Conservation (phyloP, 768 basidiomycete genomes). For the Amanita fuliginea region DNA sequence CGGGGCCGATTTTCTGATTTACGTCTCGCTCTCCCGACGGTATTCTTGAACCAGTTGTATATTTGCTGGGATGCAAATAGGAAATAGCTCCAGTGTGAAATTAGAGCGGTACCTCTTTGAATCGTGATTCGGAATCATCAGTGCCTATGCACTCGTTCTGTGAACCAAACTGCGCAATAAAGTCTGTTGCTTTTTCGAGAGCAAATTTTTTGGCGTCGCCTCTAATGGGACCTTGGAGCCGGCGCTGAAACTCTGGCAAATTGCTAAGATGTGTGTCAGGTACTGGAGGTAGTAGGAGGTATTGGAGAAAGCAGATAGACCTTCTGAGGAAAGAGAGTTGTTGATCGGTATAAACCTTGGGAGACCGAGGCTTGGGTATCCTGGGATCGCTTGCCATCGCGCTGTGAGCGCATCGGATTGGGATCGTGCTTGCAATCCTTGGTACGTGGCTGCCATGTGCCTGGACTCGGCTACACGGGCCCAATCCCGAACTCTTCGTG, state of each 20-base stretch:
- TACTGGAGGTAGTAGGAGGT: not conserved
- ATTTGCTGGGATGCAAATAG: slow-evolving; percentile 36
- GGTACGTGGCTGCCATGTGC: not conserved
- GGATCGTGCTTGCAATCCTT: not conserved
- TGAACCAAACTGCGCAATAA: slow-evolving; percentile 46
- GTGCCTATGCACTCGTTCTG: slow-evolving; percentile 41
- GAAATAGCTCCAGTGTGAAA: not conserved
- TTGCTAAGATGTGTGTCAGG: slow-evolving; percentile 20
- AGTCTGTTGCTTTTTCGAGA: slow-evolving; percentile 49
- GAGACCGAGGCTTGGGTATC: slow-evolving; percentile 54
- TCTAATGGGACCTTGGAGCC: slow-evolving; percentile 46
- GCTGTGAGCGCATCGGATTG: not conserved
- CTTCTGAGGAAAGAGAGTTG: slow-evolving; percentile 48
- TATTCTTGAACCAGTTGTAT: slow-evolving; percentile 70
- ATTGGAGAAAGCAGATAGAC: slow-evolving; percentile 15
- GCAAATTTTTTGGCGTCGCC: slow-evolving; percentile 67
- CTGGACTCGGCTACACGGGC: slow-evolving; percentile 9
- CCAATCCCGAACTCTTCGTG: too few relatives aligned
- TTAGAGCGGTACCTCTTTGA: slow-evolving; percentile 39
- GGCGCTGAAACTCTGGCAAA: slow-evolving; percentile 45
- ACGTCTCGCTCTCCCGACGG: slow-evolving; percentile 47
- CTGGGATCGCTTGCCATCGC: slow-evolving; percentile 45
- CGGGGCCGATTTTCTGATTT: slow-evolving; percentile 46
- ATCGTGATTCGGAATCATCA: slow-evolving; percentile 48
- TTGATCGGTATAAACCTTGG: slow-evolving; percentile 54